Base-by-base conservation (phyloP, 1,284 basidiomycete genomes). In the Pisolithus thermaeus region DNA sequence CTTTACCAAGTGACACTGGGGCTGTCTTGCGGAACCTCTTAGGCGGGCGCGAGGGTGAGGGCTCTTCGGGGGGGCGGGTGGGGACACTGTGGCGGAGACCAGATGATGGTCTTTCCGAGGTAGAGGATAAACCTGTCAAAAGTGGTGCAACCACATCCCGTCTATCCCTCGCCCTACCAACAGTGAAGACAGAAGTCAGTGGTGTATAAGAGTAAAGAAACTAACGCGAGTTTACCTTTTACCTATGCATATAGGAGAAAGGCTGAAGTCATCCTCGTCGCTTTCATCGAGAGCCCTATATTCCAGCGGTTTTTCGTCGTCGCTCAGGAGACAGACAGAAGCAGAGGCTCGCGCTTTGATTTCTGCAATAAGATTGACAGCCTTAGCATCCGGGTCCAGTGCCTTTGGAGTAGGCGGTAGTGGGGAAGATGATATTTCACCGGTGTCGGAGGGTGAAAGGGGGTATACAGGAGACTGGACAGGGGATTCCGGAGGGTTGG, bases 351-450 rank as follows among this genome's bases (percentile, higher is more conserved):
- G 74, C 6, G 78, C 81, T 63, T 75, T 83, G 52, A 88, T 84
- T 32, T 78, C 70, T 5, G 76, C 81, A 46, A 89, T 81, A 38
- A 87, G 71, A 56, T 73, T 68, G 16, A 74, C 74, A 1, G 84
- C 73, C 64, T 80, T 85, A 22, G 69, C 62, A 18, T 70, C 71
- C 2, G 69, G 58, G 57, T 78, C 72, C 16, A 82, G 64, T 7
- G 73, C 66, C 25, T 72, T 59, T 4, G 80, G 75, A 1, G 73
- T 75, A 37, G 65, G 58, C 0, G 69, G 70, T 8, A 64, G 58
- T 11, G 64, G 56, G 11, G 54, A 55, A 28, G 56, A 50, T 14
- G 61, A 43, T 7, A 25, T 12, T 28, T 43, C 61, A 20, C 61
- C 41, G 27, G 61, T 57, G 44, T 61, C 64, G 28, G 70, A 70